Conservation (phyloP, 306 rosid genomes). For the Senna tora region DNA sequence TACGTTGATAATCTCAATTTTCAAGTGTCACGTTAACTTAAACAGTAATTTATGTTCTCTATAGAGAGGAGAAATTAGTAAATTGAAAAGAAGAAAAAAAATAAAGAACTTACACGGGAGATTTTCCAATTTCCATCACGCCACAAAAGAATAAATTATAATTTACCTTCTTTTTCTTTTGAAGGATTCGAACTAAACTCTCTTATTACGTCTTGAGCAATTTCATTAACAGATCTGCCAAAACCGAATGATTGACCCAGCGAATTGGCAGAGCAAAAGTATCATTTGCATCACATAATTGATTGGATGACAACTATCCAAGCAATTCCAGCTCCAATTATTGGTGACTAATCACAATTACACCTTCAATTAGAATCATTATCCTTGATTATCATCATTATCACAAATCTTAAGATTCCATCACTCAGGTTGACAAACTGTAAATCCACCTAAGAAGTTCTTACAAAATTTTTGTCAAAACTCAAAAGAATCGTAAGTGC, state of each 20-base stretch:
- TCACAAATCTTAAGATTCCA: neutral
- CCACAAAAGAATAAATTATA: neutral
- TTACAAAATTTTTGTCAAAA: constrained; percentile 27
- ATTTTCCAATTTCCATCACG: no score
- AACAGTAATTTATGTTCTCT: no score
- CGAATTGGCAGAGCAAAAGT: neutral
- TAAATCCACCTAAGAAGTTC: constrained; percentile 18
- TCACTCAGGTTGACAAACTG: constrained; percentile 1
- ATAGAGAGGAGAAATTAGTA: no score
- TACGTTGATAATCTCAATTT: neutral
- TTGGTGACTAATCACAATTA: no score
- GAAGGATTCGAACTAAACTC: neutral
- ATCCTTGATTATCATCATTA: neutral
- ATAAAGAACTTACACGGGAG: no score
- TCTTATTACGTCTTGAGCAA: neutral
- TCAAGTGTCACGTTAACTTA: neutral
- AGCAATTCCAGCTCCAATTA: no score
- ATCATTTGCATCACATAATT: neutral
- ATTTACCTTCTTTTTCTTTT: neutral
- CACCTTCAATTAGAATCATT: neutral
- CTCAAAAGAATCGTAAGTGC: constrained; percentile 2
- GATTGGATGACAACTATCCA: no score
- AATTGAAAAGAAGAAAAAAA: no score
- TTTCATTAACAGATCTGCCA: neutral
- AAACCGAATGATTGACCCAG: no score